Conservation (phyloP, 257 asterid genomes). For the Echium plantagineum region DNA sequence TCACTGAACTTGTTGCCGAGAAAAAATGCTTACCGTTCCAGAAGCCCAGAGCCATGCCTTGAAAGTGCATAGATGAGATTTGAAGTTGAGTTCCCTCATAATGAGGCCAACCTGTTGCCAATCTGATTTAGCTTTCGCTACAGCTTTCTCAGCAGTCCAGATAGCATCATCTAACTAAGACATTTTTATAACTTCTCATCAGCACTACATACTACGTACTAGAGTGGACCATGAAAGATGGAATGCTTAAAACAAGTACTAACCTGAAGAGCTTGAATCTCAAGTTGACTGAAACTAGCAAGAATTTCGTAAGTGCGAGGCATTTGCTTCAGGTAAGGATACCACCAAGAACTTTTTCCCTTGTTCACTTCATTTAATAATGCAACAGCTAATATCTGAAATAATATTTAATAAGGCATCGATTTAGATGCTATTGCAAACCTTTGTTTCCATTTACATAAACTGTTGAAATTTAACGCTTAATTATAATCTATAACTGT, state of each 20-base stretch:
- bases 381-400: constrained; percentile 59
- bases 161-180: constrained; percentile 77
- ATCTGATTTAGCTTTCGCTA: constrained; percentile 40
- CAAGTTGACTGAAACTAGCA: constrained; percentile 47
- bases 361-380: constrained; percentile 71
- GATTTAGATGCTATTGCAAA: too few species aligned
- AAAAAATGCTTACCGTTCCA: constrained; percentile 53
- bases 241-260: constrained; percentile 16
- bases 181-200: constrained; percentile 18
- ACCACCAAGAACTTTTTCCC: constrained; percentile 67
- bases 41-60: constrained; percentile 93
- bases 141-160: constrained; percentile 75
- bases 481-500: neutral
- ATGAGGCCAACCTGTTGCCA: constrained; percentile 53
- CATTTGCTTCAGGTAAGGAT: constrained; percentile 70
- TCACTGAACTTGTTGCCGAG: neutral
- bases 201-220: constrained; percentile 2
- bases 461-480: too few species aligned
- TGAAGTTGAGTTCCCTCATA: constrained; percentile 48
- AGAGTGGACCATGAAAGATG: neutral
- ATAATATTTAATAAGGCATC: constrained; percentile 1
- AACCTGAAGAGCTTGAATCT: constrained; percentile 79
- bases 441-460: too few species aligned
- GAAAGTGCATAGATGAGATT: constrained; percentile 38
- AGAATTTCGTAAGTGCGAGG: constrained; percentile 70